phyloP scores from a whole-genome alignment of 805 yeast species.

The Komagataella ulmi region DNA sequence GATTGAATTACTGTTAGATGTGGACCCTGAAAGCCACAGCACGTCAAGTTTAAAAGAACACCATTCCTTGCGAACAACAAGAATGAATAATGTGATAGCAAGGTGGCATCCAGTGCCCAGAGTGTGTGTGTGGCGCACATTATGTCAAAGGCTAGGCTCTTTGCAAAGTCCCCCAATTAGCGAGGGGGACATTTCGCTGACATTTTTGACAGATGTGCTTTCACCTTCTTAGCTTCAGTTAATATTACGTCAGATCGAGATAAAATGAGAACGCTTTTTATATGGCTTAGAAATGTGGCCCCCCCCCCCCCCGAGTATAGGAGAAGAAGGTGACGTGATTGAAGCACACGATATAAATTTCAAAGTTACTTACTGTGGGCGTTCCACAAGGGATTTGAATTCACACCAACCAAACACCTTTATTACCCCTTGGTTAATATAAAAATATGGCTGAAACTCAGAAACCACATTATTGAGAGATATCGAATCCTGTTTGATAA shows the following conservation, averaged over 20 bases:
- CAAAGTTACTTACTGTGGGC: background rate
- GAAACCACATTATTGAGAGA: background rate
- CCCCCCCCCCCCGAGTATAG: background rate
- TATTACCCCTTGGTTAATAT: background rate
- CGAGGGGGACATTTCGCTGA: background rate
- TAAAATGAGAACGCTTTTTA: background rate
- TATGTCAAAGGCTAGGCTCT: background rate
- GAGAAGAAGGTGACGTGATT: background rate
- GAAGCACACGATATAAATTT: background rate
- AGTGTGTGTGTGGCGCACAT: background rate
- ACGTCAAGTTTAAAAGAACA: background rate
- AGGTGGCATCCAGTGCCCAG: no score
- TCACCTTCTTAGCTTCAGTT: background rate
- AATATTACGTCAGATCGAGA: background rate
- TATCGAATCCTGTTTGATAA: background rate
- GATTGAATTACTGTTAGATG: background rate
- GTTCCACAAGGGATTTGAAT: no score
- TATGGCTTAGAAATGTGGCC: background rate
- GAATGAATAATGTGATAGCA: background rate
- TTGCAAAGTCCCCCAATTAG: background rate
- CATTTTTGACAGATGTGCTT: background rate
- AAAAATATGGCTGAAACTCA: background rate
- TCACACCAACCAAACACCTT: no score
- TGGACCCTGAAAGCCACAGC: background rate
- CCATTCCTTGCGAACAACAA: background rate